Conservation (phyloP, 2,329 filamentous ascomycete genomes). For the Monilinia laxa region DNA sequence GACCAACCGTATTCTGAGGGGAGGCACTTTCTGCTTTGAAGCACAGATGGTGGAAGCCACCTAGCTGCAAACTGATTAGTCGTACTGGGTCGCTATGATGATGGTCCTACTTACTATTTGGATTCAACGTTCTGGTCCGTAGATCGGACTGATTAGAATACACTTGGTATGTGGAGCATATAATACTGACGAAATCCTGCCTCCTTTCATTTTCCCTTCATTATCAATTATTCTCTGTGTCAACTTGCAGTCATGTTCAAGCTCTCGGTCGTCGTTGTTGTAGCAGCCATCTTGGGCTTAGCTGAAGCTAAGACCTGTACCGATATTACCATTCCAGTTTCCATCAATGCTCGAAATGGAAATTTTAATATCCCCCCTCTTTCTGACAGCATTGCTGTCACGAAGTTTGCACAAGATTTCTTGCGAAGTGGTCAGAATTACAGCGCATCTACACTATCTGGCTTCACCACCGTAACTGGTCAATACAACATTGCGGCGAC, state of each 20-base stretch:
- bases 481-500: slow-evolving; percentile 19
- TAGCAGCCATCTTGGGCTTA: slow-evolving; percentile 10
- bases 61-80: slow-evolving; percentile 1
- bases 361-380: slow-evolving; percentile 16
- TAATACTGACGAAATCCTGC: not conserved
- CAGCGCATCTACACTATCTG: not conserved
- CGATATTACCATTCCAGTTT: slow-evolving; percentile 15
- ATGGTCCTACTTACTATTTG: not conserved
- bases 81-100: not conserved
- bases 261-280: not conserved
- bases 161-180: not conserved
- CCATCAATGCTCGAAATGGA: slow-evolving; percentile 20
- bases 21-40: not conserved
- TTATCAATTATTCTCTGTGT: not conserved
- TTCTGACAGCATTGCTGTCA: slow-evolving; percentile 5
- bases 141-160: not conserved
- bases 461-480: slow-evolving; percentile 7
- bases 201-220: too few species aligned
- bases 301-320: slow-evolving; percentile 18
- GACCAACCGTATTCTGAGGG: not conserved
- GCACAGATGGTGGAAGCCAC: not conserved
- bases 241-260: slow-evolving; percentile 10
- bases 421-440: slow-evolving; percentile 19
- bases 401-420: slow-evolving; percentile 14
- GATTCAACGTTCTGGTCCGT: not conserved